Evolutionary conservation across 495 filamentous ascomycete species (phyloP).

Genomic region (Parachaetomium inaequale): DNA sequence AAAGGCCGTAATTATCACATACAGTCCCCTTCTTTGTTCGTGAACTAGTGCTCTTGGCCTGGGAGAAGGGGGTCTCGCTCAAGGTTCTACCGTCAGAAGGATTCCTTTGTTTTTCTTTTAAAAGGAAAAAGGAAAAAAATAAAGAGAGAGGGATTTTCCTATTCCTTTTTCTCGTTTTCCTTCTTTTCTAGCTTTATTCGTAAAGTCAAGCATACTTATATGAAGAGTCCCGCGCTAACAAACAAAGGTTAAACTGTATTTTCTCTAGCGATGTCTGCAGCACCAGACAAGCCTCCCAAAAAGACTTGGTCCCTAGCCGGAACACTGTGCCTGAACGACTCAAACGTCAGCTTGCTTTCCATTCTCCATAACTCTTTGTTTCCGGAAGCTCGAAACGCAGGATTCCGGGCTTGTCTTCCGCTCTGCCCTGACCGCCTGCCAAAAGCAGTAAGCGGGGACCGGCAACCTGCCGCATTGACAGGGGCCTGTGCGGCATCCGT

Average conservation of each 20-base stretch:
- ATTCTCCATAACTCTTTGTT: not conserved
- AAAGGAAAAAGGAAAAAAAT: no score
- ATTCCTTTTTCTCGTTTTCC: no score
- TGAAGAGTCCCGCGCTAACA: no score
- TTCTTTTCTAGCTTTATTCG: no score
- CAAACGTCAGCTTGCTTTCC: not conserved
- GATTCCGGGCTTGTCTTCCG: not conserved
- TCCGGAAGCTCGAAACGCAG: not conserved
- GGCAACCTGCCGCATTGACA: conserved; percentile 6
- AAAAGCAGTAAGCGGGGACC: not conserved
- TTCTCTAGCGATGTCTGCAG: not conserved
- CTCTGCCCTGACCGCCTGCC: conserved; percentile 22
- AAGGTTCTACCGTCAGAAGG: no score
- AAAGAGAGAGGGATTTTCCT: no score
- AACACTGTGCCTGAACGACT: not conserved
- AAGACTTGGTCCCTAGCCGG: not conserved
- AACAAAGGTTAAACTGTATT: no score
- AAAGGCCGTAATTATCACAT: not conserved
- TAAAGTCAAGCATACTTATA: no score
- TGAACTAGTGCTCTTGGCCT: no score
- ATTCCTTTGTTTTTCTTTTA: no score
- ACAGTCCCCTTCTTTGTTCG: no score
- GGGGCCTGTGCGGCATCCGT: not conserved
- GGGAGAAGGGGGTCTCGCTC: no score
- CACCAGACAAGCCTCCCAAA: not conserved